These are phyloP conservation scores for Xylariaceae sp. DNA, from an alignment of 2,329 filamentous ascomycete genomes.

Conservation along the genomic window DNA sequence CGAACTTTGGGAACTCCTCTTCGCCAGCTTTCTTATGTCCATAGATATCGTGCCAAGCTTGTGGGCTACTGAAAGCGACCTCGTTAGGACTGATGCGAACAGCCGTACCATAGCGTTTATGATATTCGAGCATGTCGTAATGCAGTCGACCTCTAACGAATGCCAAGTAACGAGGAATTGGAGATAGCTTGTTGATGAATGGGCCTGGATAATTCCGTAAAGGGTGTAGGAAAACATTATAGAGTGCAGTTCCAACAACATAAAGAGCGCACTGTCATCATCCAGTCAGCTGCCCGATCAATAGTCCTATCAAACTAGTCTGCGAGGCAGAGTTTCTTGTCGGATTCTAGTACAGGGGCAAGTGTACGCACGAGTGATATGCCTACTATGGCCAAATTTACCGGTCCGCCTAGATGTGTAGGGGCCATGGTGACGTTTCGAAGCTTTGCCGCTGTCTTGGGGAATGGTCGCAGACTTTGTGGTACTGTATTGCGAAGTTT, in stretches of 20 bases:
- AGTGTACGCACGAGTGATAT: neutral
- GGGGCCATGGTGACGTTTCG: neutral
- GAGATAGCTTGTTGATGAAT: constrained; percentile 23
- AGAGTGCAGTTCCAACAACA: constrained; percentile 18
- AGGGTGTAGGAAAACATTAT: constrained; percentile 29
- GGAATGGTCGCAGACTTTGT: too few species aligned
- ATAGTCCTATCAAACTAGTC: neutral
- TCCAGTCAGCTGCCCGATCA: constrained; percentile 8
- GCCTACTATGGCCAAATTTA: neutral
- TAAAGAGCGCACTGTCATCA: constrained; percentile 16
- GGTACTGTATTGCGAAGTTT: too few species aligned
- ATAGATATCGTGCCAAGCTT: constrained; percentile 40
- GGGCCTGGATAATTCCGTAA: constrained; percentile 27
- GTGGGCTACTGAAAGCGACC: constrained; percentile 36
- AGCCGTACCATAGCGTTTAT: constrained; percentile 36
- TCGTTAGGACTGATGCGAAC: constrained; percentile 41
- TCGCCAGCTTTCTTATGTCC: constrained; percentile 31
- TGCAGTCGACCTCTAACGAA: constrained; percentile 22
- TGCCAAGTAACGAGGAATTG: constrained; percentile 22
- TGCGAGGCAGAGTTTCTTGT: neutral
- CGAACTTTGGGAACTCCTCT: constrained; percentile 30
- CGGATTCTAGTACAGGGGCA: neutral
- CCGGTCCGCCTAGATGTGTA: neutral
- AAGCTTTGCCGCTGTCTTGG: too few species aligned
- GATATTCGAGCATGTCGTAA: constrained; percentile 27